These are phyloP conservation scores for Hyphopichia burtonii DNA, from an alignment of 1,139 yeast genomes.

Conservation along the genomic window DNA sequence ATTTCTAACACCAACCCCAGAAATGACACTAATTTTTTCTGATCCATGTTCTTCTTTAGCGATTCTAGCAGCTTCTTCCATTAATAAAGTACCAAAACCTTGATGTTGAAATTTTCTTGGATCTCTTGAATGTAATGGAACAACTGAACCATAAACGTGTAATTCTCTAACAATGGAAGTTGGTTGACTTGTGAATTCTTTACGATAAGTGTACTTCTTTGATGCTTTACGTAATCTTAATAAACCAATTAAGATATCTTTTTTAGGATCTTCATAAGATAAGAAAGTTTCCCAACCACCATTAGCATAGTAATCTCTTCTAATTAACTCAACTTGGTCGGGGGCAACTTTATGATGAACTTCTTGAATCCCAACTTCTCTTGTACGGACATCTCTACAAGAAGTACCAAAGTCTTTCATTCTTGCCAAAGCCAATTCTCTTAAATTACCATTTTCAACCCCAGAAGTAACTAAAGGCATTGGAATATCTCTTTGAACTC, in stretches of 20 bases:
- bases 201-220: conserved; percentile 84
- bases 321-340: conserved; percentile 91
- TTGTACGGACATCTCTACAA: conserved; percentile 95
- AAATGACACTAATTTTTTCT: conserved; percentile 84
- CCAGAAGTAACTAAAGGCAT: conserved; percentile 99
- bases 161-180: conserved; percentile 93
- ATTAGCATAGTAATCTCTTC: conserved; percentile 95
- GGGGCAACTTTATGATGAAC: conserved; percentile 97
- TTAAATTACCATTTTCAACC: conserved; percentile 93
- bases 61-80: conserved; percentile 98
- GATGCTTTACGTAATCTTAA: conserved; percentile 86
- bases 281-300: conserved; percentile 99
- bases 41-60: conserved; percentile 96
- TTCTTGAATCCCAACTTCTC: conserved; percentile 98
- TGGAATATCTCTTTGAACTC: conserved; percentile 98
- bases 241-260: conserved; percentile 91
- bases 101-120: conserved; percentile 98
- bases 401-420: conserved; percentile 98
- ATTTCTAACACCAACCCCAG: conserved; percentile 97
- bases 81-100: conserved; percentile 93
- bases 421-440: conserved; percentile 94
- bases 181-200: conserved; percentile 80
- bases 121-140: conserved; percentile 95
- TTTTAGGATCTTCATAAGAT: conserved; percentile 95
- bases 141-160: conserved; percentile 97